phyloP scores from a whole-genome alignment of 108 stramenopile genomes.

The Mayamaea pseudoterrestris region DNA sequence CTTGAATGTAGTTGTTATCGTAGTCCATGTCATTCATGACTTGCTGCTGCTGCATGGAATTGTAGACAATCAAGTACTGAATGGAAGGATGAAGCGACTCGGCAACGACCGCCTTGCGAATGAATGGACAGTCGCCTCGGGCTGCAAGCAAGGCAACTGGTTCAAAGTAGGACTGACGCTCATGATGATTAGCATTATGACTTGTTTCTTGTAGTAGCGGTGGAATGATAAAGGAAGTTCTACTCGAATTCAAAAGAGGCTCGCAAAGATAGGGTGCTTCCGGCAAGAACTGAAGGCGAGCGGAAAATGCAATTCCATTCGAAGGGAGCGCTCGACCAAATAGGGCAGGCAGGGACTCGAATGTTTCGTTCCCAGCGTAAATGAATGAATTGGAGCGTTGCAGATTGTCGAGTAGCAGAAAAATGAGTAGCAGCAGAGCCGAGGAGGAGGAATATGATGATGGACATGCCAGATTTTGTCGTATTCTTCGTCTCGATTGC shows the following conservation, averaged over 20 bases:
- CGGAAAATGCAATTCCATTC: neutral
- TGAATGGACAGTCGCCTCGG: constrained; percentile 7
- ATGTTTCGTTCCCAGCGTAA: constrained; percentile 4
- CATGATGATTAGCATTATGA: neutral
- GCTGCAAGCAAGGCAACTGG: constrained; percentile 4
- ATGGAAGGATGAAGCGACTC: neutral
- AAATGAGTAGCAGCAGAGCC: too few species aligned
- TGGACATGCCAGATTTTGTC: too few species aligned
- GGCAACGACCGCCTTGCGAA: constrained; percentile 2
- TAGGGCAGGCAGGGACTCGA: constrained; percentile 3
- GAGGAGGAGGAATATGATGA: too few species aligned
- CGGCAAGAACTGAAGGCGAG: constrained; percentile 5
- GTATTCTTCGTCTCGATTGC: too few species aligned
- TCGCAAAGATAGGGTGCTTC: constrained; percentile 7
- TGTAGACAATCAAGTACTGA: constrained; percentile 8
- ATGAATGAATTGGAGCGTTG: too few species aligned
- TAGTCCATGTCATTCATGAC: constrained; percentile 4
- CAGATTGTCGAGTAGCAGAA: too few species aligned
- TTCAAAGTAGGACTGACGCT: neutral
- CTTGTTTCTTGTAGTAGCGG: neutral
- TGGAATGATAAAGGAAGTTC: neutral
- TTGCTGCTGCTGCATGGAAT: constrained; percentile 1
- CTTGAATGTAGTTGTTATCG: constrained; percentile 5
- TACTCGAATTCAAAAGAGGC: neutral
- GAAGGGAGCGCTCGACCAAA: constrained; percentile 1